Evolutionary conservation across 306 rosid species (phyloP), one percentile per base, ranked within the genome.

Genomic region (Sicyos baderoa): DNA sequence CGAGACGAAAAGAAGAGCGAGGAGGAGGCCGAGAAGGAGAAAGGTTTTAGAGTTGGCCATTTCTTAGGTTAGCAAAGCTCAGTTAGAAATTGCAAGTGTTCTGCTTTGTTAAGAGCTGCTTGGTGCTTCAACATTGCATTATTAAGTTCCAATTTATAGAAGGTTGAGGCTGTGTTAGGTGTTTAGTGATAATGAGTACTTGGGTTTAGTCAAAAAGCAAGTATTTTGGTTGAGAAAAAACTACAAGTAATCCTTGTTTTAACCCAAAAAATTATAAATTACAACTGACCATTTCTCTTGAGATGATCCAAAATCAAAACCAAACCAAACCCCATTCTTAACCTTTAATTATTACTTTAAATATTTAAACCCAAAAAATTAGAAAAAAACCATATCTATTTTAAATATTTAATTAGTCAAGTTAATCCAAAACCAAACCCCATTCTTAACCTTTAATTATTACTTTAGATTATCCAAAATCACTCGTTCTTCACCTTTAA

Each of bases 151-250:
- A 47, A 66, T 66, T 66, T 66, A 66, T 66, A 66, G 55, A 47
- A 11, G 19, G 1, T 65, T 10, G 11, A 10, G 68, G 12, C 0
- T 45, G 40, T 14, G 55, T 65, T 65, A 22, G 55, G 71, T 47
- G 18, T 45, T 47, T 14, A 4, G 53, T 44, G 35, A 62, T 40
- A 49, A 62, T 17, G n/a, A 14, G 19, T 3, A 21, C 44, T 0
- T 6, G 2, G 5, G 2, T 6, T 66, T 13, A 45, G 71, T 66
- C 55, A 66, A 44, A n/a, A 66, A 49, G 19, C 0, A 47, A 66
- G 42, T 21, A 23, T 45, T 47, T 47, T 66, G 71, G 71, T 66
- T 44, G 54, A 66, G 40, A 66, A 21, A 66, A 66, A 45, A 27
- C 71, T 21, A 66, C 55, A 66, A 66, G 54, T 19, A 42, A 64